These are phyloP conservation scores for Elaphomyces granulatus DNA, from an alignment of 495 filamentous ascomycete genomes.

Conservation along the genomic window DNA sequence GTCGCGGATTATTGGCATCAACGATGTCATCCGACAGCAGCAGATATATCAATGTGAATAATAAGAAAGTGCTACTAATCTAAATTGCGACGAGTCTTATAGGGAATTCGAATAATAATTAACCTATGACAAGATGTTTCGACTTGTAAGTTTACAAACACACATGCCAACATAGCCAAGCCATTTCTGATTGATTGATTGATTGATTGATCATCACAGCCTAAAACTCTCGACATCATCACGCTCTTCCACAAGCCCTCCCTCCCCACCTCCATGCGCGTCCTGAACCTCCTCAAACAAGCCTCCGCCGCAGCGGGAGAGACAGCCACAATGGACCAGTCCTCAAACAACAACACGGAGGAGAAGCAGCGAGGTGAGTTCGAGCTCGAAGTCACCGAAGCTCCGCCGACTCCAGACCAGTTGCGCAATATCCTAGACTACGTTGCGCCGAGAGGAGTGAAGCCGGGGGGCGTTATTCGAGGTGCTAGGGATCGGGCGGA, in stretches of 20 bases:
- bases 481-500: constrained; percentile 58
- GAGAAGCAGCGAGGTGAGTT: constrained; percentile 45
- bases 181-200: too few relatives aligned
- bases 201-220: constrained; percentile 27
- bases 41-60: too few relatives aligned
- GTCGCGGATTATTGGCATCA: too few relatives aligned
- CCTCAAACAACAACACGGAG: constrained; percentile 37
- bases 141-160: too few relatives aligned
- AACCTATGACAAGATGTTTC: too few relatives aligned
- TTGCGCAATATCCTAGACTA: constrained; percentile 80
- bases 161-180: constrained; percentile 2
- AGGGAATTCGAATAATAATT: too few relatives aligned
- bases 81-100: too few relatives aligned
- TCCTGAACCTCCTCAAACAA: constrained; percentile 61
- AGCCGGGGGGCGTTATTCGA: constrained; percentile 40
- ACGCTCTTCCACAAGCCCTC: constrained; percentile 86
- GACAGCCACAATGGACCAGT: constrained; percentile 45
- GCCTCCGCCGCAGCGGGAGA: constrained; percentile 45
- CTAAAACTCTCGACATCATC: constrained; percentile 77
- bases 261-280: constrained; percentile 46
- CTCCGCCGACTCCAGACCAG: constrained; percentile 68
- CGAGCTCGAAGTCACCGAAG: constrained; percentile 73
- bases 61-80: too few relatives aligned
- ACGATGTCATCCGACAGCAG: too few relatives aligned
- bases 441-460: constrained; percentile 40